Conservation (phyloP, 352 stramenopile genomes). For the Phytophthora rubi region DNA sequence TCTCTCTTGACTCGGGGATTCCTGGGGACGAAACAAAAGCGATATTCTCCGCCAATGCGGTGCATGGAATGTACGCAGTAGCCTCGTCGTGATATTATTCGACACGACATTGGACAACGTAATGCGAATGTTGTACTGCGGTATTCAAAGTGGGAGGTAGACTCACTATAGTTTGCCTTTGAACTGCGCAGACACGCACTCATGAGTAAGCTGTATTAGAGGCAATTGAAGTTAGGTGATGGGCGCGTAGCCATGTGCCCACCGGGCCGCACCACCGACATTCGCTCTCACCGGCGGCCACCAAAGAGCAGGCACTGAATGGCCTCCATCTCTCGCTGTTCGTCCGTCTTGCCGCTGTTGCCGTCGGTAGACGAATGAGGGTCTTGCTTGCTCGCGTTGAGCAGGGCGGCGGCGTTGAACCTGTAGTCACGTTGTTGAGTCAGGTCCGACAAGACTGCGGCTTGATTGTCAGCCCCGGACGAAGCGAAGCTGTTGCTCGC, state of each 20-base stretch:
- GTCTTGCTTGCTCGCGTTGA: constrained; percentile 11
- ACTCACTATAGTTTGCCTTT: neutral
- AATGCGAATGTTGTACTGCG: neutral
- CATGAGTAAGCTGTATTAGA: constrained; percentile 20
- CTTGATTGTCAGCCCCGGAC: constrained; percentile 8
- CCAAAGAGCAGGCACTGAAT: constrained; percentile 66
- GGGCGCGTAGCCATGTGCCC: constrained; percentile 27
- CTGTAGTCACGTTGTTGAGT: constrained; percentile 20
- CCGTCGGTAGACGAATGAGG: neutral
- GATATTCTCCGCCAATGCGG: neutral
- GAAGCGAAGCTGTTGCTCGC: constrained; percentile 34
- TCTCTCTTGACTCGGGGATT: neutral
- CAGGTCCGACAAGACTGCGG: constrained; percentile 13
- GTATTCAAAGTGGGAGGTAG: constrained; percentile 16
- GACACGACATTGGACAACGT: neutral
- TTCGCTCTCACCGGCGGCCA: constrained; percentile 2
- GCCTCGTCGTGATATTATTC: neutral
- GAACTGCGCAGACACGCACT: constrained; percentile 16
- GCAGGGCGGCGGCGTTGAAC: constrained; percentile 22
- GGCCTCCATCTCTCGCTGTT: constrained; percentile 67
- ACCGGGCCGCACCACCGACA: constrained; percentile 6
- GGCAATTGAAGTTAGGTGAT: constrained; percentile 32
- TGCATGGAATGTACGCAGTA: neutral
- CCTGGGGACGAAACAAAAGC: constrained; percentile 1
- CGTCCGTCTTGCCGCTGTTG: constrained; percentile 44